These are phyloP conservation scores for Penicillium manginii DNA, from an alignment of 495 filamentous ascomycete genomes.

Conservation along the genomic window DNA sequence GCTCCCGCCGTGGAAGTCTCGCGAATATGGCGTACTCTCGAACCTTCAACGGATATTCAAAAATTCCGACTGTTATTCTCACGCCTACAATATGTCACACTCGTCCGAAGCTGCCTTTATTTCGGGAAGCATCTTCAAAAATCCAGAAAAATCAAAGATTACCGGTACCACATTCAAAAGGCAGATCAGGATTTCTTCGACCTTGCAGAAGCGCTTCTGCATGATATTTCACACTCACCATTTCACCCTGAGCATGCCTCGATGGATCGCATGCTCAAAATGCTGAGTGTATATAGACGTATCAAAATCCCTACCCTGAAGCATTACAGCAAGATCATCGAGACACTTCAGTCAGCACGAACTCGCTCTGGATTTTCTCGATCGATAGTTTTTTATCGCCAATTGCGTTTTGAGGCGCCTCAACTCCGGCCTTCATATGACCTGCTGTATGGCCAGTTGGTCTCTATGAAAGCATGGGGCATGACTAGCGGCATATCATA, in stretches of 20 bases:
- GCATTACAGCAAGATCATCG: constrained; percentile 35
- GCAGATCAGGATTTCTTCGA: not conserved
- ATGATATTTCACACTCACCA: constrained; percentile 22
- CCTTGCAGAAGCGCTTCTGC: constrained; percentile 30
- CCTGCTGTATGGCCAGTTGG: constrained; percentile 29
- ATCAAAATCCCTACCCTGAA: constrained; percentile 29
- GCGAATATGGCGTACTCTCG: not conserved
- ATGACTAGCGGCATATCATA: constrained; percentile 41
- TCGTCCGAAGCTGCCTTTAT: constrained; percentile 17
- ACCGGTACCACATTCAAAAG: no score
- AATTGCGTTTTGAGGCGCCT: constrained; percentile 38
- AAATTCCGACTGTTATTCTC: not conserved
- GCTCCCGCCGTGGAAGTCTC: not conserved
- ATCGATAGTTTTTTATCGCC: constrained; percentile 44
- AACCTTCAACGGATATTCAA: not conserved
- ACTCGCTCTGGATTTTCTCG: constrained; percentile 29
- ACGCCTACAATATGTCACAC: not conserved
- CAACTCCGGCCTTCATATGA: constrained; percentile 18
- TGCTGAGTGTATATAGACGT: constrained; percentile 32
- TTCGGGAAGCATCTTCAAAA: constrained; percentile 23
- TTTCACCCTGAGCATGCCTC: constrained; percentile 26
- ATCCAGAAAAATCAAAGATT: not conserved
- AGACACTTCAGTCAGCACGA: constrained; percentile 28
- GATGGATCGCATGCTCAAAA: constrained; percentile 30
- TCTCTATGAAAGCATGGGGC: constrained; percentile 25